phyloP scores from a whole-genome alignment of 345 rosid genomes.

The Ceriops tagal region DNA sequence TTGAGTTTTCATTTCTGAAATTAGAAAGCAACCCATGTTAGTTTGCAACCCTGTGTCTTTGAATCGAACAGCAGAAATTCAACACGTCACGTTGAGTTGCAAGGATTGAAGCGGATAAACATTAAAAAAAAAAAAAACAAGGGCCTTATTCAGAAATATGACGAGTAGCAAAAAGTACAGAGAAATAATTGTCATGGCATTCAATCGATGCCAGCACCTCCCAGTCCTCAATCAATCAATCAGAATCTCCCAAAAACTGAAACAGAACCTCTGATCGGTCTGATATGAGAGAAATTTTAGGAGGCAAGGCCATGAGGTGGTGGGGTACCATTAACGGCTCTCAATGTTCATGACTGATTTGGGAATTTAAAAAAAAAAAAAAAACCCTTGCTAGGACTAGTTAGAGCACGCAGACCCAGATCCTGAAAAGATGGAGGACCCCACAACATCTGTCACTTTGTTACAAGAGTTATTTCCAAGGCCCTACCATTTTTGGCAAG shows the following conservation, averaged over 20 bases:
- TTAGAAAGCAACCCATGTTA: neutral
- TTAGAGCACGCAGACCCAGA: neutral
- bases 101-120: neutral
- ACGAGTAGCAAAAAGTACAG: neutral
- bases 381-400: neutral
- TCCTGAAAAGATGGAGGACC: neutral
- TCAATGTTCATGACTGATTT: no score
- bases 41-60: constrained; percentile 7
- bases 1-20: no score
- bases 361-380: no score
- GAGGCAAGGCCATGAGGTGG: neutral
- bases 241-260: neutral
- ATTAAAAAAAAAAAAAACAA: neutral
- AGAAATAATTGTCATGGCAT: constrained; percentile 16
- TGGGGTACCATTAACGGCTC: no score
- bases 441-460: constrained; percentile 1
- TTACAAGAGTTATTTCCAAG: neutral
- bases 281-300: neutral
- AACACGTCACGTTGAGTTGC: constrained; percentile 8
- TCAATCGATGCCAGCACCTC: constrained; percentile 8
- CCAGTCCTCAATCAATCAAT: neutral
- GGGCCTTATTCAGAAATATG: neutral
- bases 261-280: neutral
- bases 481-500: neutral
- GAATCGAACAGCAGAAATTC: neutral